Evolutionary conservation across 148 eudicot species (phyloP).

Genomic region (Rhododendron williamsianum): DNA sequence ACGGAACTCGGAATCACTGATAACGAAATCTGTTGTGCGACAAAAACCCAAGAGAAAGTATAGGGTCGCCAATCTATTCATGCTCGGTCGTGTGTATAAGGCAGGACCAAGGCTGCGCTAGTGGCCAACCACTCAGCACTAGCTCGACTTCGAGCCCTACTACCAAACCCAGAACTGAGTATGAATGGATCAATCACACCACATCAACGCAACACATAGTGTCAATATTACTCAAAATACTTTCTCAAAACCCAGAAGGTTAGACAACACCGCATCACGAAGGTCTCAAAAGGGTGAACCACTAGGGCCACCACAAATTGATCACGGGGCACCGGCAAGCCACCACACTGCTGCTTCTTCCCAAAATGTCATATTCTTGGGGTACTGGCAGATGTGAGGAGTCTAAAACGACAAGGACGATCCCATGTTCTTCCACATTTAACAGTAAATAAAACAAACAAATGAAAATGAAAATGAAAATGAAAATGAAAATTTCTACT

Average conservation of each 20-base stretch:
- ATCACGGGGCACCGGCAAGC: background rate
- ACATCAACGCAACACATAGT: background rate
- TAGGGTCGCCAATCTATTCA: background rate
- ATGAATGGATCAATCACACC: background rate
- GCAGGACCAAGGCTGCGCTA: background rate
- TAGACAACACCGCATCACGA: background rate
- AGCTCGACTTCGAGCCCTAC: background rate
- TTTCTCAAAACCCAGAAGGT: background rate
- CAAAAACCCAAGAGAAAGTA: too few species aligned
- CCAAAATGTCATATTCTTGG: background rate
- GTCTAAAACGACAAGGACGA: background rate
- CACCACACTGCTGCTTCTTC: background rate
- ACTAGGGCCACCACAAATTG: conserved; percentile 1
- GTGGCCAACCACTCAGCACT: background rate
- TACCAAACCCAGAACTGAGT: background rate
- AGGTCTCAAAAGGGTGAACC: background rate
- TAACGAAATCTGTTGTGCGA: background rate
- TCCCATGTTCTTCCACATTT: background rate
- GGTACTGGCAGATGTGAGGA: background rate
- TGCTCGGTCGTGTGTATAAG: background rate
- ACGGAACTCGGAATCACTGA: background rate
- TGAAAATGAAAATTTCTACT: background rate
- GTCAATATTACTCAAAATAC: background rate
- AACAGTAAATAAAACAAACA: background rate
- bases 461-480: background rate